These are phyloP conservation scores for Phaeolepiota aurea DNA, from an alignment of 768 basidiomycete genomes.

Conservation along the genomic window DNA sequence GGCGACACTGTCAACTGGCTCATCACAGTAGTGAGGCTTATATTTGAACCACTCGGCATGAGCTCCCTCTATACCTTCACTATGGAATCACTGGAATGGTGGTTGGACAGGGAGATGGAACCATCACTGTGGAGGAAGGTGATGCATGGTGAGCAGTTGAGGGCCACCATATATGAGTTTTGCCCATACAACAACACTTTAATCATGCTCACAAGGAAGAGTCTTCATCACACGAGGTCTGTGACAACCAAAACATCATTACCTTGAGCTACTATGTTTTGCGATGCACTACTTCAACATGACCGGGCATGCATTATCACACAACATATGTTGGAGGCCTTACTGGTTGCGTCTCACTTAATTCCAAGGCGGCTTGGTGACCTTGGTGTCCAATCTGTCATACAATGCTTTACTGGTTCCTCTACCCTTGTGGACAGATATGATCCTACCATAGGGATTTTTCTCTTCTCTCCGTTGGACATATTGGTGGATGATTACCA, in stretches of 20 bases:
- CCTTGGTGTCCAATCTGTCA: slow-evolving; percentile 8
- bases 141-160: slow-evolving; percentile 8
- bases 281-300: slow-evolving; percentile 7
- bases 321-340: not conserved
- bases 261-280: slow-evolving; percentile 7
- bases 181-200: slow-evolving; percentile 6
- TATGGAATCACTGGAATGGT: slow-evolving; percentile 9
- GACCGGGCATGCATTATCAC: slow-evolving; percentile 5
- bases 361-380: slow-evolving; percentile 11
- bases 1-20: slow-evolving; percentile 12
- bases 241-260: slow-evolving; percentile 7
- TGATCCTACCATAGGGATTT: slow-evolving; percentile 9
- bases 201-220: slow-evolving; percentile 7
- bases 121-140: slow-evolving; percentile 7
- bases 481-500: slow-evolving; percentile 6
- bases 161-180: slow-evolving; percentile 10
- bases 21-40: slow-evolving; percentile 8
- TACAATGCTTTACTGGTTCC: slow-evolving; percentile 10
- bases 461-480: slow-evolving; percentile 8
- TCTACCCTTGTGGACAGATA: slow-evolving; percentile 9
- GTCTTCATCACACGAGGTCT: slow-evolving; percentile 9
- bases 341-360: slow-evolving; percentile 9
- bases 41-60: slow-evolving; percentile 12
- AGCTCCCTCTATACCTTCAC: slow-evolving; percentile 13
- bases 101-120: slow-evolving; percentile 11